These are phyloP conservation scores for Coelastrella sp. DNA, from an alignment of 139 green algal species.

Conservation along the genomic window DNA sequence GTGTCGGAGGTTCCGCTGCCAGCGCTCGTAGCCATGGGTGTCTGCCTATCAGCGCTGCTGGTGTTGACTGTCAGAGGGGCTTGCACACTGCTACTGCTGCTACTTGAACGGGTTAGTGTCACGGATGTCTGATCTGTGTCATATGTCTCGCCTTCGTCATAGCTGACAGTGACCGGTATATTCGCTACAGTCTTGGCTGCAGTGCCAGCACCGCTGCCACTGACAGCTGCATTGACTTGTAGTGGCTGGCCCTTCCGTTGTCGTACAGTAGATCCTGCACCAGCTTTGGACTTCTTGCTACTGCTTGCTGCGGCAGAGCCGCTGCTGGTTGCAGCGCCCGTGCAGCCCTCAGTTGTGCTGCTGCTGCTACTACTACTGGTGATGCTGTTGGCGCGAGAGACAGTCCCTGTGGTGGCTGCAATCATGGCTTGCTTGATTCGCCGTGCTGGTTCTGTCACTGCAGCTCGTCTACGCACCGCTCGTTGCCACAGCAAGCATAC, in stretches of 20 bases:
- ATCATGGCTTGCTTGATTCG: constrained; percentile 39
- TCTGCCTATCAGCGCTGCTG: too few relatives aligned
- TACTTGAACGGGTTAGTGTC: too few relatives aligned
- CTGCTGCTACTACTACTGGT: constrained; percentile 16
- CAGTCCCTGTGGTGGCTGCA: background rate
- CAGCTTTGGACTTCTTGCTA: background rate
- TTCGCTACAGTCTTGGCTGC: background rate
- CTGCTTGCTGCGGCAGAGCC: background rate
- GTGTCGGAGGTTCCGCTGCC: too few relatives aligned
- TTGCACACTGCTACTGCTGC: too few relatives aligned
- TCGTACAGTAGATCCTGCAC: background rate
- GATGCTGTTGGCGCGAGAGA: background rate
- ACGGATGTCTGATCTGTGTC: too few relatives aligned
- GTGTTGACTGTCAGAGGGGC: too few relatives aligned
- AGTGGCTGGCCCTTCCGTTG: background rate
- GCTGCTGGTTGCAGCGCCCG: background rate
- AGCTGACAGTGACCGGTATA: too few relatives aligned
- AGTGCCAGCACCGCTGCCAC: constrained; percentile 1
- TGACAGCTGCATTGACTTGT: background rate
- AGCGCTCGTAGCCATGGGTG: too few relatives aligned
- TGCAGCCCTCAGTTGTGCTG: background rate
- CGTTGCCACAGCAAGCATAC: constrained; percentile 42
- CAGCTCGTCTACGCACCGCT: background rate
- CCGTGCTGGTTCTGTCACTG: constrained; percentile 7
- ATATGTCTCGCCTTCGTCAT: too few relatives aligned